Evolutionary conservation across 208 protist genomes (phyloP).

Genomic region (Leishmania tarentolae): DNA sequence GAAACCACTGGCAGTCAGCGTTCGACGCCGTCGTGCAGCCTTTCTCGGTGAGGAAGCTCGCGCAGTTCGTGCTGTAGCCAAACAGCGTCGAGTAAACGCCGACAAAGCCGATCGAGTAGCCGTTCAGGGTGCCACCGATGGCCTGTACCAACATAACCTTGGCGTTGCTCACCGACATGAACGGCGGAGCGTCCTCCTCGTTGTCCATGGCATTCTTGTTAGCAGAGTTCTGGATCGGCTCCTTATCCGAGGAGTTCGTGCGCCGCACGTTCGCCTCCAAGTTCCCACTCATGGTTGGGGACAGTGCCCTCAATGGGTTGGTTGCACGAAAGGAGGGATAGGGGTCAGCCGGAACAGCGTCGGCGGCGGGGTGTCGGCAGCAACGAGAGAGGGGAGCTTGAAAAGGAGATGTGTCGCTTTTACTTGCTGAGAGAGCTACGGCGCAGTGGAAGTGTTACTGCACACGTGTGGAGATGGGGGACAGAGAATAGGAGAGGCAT

Average conservation of each 20-base stretch:
- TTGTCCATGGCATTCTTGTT: not conserved
- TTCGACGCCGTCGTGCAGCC: slow-evolving; percentile 52
- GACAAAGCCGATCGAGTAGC: slow-evolving; percentile 80
- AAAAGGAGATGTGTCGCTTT: not conserved
- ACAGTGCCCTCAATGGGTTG: not conserved
- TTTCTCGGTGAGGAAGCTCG: slow-evolving; percentile 28
- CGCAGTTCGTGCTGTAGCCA: slow-evolving; percentile 64
- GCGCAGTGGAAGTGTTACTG: not conserved
- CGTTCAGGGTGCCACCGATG: slow-evolving; percentile 57
- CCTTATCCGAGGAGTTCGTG: not conserved
- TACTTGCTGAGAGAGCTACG: not conserved
- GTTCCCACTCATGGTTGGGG: not conserved
- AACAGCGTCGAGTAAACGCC: slow-evolving; percentile 68
- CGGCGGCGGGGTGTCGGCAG: too few species aligned
- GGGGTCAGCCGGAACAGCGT: not conserved
- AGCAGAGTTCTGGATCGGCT: not conserved
- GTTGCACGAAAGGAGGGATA: not conserved
- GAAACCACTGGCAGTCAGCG: slow-evolving; percentile 57
- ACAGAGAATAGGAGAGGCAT: not conserved
- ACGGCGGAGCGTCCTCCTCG: slow-evolving; percentile 13
- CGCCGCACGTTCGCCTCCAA: not conserved
- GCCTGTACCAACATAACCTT: slow-evolving; percentile 55
- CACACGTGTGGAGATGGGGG: not conserved
- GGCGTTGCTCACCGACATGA: slow-evolving; percentile 35
- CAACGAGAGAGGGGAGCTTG: not conserved